These are phyloP conservation scores for Barbatosphaeria neglecta DNA, from an alignment of 495 filamentous ascomycete genomes.

Conservation along the genomic window DNA sequence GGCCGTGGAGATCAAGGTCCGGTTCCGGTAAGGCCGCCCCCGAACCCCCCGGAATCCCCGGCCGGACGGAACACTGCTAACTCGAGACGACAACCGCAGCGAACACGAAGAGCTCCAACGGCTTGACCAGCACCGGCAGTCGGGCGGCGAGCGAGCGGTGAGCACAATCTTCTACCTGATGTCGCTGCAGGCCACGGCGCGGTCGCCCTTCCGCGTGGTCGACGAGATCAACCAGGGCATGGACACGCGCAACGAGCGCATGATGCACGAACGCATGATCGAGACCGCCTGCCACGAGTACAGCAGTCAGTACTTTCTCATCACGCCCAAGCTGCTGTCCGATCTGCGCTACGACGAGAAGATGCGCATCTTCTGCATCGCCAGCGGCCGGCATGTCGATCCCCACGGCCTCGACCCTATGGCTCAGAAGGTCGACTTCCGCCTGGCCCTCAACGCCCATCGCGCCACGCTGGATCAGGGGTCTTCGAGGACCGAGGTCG, in stretches of 20 bases:
- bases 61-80: too few relatives aligned
- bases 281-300: conserved; percentile 76
- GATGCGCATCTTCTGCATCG: conserved; percentile 91
- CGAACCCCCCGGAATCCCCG: too few relatives aligned
- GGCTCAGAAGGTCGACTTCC: conserved; percentile 43
- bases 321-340: conserved; percentile 91
- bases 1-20: conserved; percentile 88
- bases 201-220: conserved; percentile 96
- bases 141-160: conserved; percentile 90
- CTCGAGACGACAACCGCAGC: conserved; percentile 33
- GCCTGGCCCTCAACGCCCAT: too few relatives aligned
- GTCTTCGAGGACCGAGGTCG: too few relatives aligned
- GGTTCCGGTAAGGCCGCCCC: conserved; percentile 73
- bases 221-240: conserved; percentile 99
- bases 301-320: conserved; percentile 77
- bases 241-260: conserved; percentile 95
- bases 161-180: conserved; percentile 99
- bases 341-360: conserved; percentile 74
- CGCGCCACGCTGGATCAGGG: too few relatives aligned
- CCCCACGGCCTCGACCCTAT: too few relatives aligned
- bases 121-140: conserved; percentile 85
- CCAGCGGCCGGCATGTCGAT: conserved; percentile 86
- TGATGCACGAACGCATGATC: conserved; percentile 94
- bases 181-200: conserved; percentile 88
- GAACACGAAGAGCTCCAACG: conserved; percentile 74